Percentiles rank a stretch among this genome's conserved stretches.
phyloP scores from a whole-genome alignment of 495 filamentous ascomycete species.

The Podospora fimiseda region DNA sequence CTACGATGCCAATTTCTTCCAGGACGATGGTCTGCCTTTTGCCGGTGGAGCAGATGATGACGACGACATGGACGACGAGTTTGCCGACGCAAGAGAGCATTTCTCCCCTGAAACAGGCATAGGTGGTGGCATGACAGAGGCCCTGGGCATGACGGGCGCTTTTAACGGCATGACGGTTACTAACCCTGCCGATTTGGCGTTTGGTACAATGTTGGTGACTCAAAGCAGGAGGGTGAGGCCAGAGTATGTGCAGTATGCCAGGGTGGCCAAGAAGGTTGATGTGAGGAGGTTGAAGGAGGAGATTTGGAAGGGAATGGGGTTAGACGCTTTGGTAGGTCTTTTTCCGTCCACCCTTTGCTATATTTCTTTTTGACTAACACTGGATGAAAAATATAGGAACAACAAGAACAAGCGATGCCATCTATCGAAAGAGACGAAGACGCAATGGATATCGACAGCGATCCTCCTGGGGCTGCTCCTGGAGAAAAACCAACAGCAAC shows the following conservation, averaged over 20 bases:
- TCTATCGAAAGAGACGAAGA: constrained; percentile 23
- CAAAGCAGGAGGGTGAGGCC: constrained; percentile 74
- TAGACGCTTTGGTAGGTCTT: constrained; percentile 45
- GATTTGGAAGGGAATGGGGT: constrained; percentile 85
- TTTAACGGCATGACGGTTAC: constrained; percentile 44
- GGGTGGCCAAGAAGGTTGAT: constrained; percentile 98
- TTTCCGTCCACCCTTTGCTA: neutral
- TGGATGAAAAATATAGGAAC: constrained; percentile 15
- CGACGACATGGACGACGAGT: constrained; percentile 61
- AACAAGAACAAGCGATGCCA: constrained; percentile 3
- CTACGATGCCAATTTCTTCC: constrained; percentile 98
- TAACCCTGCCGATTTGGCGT: constrained; percentile 55
- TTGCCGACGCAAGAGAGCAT: constrained; percentile 86
- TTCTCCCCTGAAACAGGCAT: constrained; percentile 68
- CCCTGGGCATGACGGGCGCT: constrained; percentile 44
- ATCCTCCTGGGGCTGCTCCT: too few relatives aligned
- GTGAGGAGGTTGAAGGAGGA: constrained; percentile 90
- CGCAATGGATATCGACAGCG: too few relatives aligned
- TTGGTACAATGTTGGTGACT: constrained; percentile 91
- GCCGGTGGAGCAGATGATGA: constrained; percentile 68
- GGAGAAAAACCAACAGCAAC: constrained; percentile 31
- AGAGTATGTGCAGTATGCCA: constrained; percentile 94
- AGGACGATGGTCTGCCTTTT: constrained; percentile 81
- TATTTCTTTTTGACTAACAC: neutral
- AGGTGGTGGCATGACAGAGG: constrained; percentile 27